These are phyloP conservation scores for Casuarina glauca DNA, from an alignment of 306 rosid genomes.

Conservation along the genomic window DNA sequence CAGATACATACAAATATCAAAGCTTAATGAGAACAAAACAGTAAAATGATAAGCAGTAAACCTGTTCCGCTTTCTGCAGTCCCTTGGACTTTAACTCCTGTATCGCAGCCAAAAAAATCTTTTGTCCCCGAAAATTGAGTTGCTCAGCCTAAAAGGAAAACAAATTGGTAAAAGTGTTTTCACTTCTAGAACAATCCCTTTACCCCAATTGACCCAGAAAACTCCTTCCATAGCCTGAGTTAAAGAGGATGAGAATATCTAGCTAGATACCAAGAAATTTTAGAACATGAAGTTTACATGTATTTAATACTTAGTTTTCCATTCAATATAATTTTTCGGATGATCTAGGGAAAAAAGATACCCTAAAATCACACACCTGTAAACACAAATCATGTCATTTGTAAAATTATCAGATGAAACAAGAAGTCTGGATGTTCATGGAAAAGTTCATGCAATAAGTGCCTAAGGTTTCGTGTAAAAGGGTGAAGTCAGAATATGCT, in stretches of 20 bases:
- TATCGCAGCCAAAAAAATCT: constrained; percentile 80
- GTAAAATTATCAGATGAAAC: background rate
- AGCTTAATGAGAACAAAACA: constrained; percentile 9
- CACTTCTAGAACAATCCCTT: constrained; percentile 8
- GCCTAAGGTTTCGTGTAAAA: background rate
- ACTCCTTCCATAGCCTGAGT: background rate
- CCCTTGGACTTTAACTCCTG: constrained; percentile 74
- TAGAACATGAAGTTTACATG: background rate
- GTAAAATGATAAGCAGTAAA: constrained; percentile 30
- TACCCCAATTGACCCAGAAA: constrained; percentile 1
- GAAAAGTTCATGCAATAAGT: constrained; percentile 3
- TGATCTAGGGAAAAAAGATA: background rate
- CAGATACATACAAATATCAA: constrained; percentile 10
- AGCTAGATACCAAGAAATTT: background rate
- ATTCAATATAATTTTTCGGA: background rate
- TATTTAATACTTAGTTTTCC: constrained; percentile 10
- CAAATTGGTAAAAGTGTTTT: background rate
- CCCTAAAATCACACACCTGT: background rate
- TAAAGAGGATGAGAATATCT: constrained; percentile 4
- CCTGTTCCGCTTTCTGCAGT: constrained; percentile 76
- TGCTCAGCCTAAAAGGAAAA: constrained; percentile 58
- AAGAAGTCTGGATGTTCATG: background rate
- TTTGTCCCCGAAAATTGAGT: constrained; percentile 84
- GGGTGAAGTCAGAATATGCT: constrained; percentile 3
- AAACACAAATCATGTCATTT: background rate